Evolutionary conservation across 495 filamentous ascomycete species (phyloP), one percentile per base, ranked within the genome.

Genomic region (Talaromyces nanjingensis): DNA sequence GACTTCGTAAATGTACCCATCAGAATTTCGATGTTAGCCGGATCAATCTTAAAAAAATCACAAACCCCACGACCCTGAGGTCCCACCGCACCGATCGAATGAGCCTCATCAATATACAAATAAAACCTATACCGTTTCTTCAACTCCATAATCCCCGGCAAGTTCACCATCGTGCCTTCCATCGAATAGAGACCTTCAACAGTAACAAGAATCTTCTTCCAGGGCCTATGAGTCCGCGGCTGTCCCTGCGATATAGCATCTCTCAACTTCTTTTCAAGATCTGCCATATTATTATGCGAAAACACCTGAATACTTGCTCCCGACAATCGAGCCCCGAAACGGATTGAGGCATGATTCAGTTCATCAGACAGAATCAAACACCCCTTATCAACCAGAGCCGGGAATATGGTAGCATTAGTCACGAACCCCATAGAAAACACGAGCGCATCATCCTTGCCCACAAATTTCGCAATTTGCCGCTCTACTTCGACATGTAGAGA

Each of bases 1-100:
- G 91, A 93, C 74, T 96, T 96, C 56, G 92, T 96, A 65, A 96
- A 79, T 18, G 92, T 96, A 64, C 92, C 92, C 91, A 96, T 96
- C 52, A 96, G 84, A 65, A 96, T 90, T 72, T 96, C 92, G 53
- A 96, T 83, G 65, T 92, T 85, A n/a, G 84, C 74, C 37, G 92
- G 84, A 71, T 93, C 89, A 66, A 93, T 83, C 62, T 85, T 85
- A 69, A 94, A 96, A 72, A 93, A 96, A 69, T 96, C 91, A 76
- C 92, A 96, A 12, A 96, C 91, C 64, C 92, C 92, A 68, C 89
- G 87, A 12, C 92, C 92, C 4, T 72, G 79, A 3, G 90, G 89
- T 11, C 92, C 92, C 53, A 94, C 81, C 24, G 92, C 92, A 63
- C 92, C 92, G 65, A 96, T 86, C n/a, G 91, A 94, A 78, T 96